Evolutionary conservation across 192 early-diverging fungal species (phyloP).

Genomic region (Chytriomyces hyalinus): DNA sequence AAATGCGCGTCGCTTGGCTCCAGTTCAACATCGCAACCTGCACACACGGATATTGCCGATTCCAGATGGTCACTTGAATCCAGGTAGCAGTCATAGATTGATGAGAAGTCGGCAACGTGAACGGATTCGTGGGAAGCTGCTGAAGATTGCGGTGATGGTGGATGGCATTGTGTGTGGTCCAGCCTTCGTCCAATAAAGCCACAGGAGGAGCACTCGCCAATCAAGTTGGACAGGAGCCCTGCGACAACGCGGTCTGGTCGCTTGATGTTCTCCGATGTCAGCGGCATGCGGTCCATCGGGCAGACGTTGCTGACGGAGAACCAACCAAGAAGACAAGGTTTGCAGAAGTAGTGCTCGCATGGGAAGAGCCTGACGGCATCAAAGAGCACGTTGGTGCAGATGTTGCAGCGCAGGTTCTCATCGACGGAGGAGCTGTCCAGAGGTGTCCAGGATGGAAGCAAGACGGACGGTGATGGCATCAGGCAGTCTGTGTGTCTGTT

Average conservation of each 20-base stretch:
- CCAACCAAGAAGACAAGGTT: not conserved
- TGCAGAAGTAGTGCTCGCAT: constrained; percentile 23
- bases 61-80: not conserved
- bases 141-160: not conserved
- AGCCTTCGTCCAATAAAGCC: not conserved
- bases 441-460: not conserved
- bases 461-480: not conserved
- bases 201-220: not conserved
- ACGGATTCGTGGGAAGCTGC: not conserved
- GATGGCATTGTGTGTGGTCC: not conserved
- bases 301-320: not conserved
- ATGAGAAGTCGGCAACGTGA: not conserved
- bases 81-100: not conserved
- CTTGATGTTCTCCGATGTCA: not conserved
- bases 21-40: not conserved
- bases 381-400: not conserved
- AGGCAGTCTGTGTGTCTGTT: too few relatives aligned
- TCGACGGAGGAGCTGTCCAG: not conserved
- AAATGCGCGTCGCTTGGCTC: not conserved
- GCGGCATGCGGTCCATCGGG: constrained; percentile 4
- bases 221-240: not conserved
- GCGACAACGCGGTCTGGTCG: constrained; percentile 2
- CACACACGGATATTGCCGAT: not conserved
- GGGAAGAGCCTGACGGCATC: constrained; percentile 2
- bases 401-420: constrained; percentile 2